Base-by-base conservation (phyloP, 208 protist genomes). In the Acanthamoeba triangularis region DNA sequence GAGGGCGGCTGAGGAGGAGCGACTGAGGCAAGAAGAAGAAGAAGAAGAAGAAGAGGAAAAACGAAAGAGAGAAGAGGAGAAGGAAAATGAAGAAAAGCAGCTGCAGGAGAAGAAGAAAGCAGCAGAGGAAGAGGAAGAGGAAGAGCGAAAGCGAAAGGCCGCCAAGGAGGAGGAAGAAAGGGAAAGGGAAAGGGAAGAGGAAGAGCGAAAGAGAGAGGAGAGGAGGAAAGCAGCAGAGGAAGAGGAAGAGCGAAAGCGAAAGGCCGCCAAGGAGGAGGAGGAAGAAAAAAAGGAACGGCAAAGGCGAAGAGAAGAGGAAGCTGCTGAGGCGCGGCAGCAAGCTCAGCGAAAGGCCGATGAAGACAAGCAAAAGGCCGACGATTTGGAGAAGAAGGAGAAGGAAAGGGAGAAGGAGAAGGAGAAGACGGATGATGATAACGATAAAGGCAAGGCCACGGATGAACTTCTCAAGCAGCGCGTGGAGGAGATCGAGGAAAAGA, bases 401-500 rank as follows among this genome's bases (percentile, higher is more conserved):
- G n/a, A n/a, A n/a, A n/a, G n/a, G n/a, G 47, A 85, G 28, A n/a
- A 85, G 47, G 10, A 85, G n/a, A 3, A 44, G 76, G n/a, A 28
- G n/a, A 44, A 82, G 44, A 20, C 11, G 74, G 35, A n/a, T 10
- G 44, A 52, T 11, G 74, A 41, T 6, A 35, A 6, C 18, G 37
- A 82, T 52, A 11, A 52, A 8, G 49, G 49, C 49, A 54, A 20
- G 44, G 74, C 74, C 13, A 82, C 44, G 41, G 76, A 85, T 16
- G 14, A 23, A 20, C 18, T 59, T 6, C 76, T 85, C 30, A 49
- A 85, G 47, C 76, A 85, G 30, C 35, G 44, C 35, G 41, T 85
- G 76, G 44, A 59, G 16, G 76, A 85, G 76, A 85, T 85, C 35
- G 76, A 85, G 47, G 47, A 20, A 37, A 85, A 85, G 76, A 85